phyloP scores from a whole-genome alignment of 164 flowering plant genomes.

The Umbilicus rupestris region DNA sequence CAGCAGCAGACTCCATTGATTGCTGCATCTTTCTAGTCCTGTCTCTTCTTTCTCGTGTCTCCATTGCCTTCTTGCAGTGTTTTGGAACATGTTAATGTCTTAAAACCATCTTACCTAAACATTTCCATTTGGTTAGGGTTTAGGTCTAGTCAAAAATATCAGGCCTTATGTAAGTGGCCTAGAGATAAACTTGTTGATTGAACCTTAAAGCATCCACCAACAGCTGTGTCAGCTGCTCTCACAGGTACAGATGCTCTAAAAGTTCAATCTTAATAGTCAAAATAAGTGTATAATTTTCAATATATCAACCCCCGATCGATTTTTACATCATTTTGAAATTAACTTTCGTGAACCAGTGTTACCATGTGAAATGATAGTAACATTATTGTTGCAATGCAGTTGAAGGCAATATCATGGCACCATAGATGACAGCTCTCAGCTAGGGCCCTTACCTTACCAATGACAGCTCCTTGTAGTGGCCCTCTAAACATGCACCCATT shows the following conservation, averaged over 20 bases:
- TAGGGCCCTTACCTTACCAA: neutral
- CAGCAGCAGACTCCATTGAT: neutral
- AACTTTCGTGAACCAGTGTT: neutral
- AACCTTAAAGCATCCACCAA: too few relatives aligned
- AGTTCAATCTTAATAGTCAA: too few relatives aligned
- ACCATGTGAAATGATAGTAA: neutral
- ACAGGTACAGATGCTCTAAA: too few relatives aligned
- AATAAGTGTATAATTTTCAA: too few relatives aligned
- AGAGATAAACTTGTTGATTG: too few relatives aligned
- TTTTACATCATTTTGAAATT: too few relatives aligned
- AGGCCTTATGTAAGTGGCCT: too few relatives aligned
- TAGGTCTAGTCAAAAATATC: too few relatives aligned
- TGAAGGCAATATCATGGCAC: slow-evolving; percentile 4
- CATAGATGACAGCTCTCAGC: slow-evolving; percentile 2
- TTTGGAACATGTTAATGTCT: neutral
- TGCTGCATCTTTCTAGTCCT: neutral
- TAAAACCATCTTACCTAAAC: too few relatives aligned
- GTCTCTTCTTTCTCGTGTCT: neutral
- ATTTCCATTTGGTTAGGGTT: too few relatives aligned
- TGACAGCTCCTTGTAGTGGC: neutral
- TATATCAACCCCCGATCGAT: too few relatives aligned
- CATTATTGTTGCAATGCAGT: neutral
- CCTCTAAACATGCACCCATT: neutral
- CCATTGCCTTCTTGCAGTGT: neutral
- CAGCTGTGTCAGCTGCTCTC: too few relatives aligned